phyloP scores from a whole-genome alignment of 2,329 filamentous ascomycete genomes.

The Chalara sp. region DNA sequence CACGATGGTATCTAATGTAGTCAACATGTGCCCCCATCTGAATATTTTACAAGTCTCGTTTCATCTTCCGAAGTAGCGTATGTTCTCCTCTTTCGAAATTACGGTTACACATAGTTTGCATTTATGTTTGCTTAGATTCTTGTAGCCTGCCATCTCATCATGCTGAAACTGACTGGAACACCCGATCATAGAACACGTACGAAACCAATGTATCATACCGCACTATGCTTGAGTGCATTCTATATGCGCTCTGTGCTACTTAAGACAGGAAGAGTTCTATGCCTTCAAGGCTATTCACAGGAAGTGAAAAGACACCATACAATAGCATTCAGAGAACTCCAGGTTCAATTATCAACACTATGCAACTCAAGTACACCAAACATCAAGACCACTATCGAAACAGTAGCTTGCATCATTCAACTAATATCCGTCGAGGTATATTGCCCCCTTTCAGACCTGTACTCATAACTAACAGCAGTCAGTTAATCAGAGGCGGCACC shows the following conservation, averaged over 20 bases:
- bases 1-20: too few relatives aligned
- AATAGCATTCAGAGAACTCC: neutral
- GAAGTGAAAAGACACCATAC: constrained; percentile 1
- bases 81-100: too few relatives aligned
- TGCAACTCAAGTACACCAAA: too few relatives aligned
- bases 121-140: too few relatives aligned
- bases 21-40: too few relatives aligned
- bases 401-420: constrained; percentile 41
- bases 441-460: neutral
- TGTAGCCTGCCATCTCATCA: too few relatives aligned
- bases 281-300: neutral
- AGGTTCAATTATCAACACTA: neutral
- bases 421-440: constrained; percentile 41
- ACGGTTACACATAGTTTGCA: too few relatives aligned
- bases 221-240: neutral
- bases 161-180: too few relatives aligned
- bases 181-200: constrained; percentile 25
- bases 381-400: neutral
- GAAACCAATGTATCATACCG: constrained; percentile 1
- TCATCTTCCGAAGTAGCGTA: too few relatives aligned
- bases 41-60: too few relatives aligned
- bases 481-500: constrained; percentile 1
- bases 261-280: neutral
- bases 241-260: neutral
- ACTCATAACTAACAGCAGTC: neutral